Evolutionary conservation across 306 rosid species (phyloP).

Genomic region (Glycine tomentella): DNA sequence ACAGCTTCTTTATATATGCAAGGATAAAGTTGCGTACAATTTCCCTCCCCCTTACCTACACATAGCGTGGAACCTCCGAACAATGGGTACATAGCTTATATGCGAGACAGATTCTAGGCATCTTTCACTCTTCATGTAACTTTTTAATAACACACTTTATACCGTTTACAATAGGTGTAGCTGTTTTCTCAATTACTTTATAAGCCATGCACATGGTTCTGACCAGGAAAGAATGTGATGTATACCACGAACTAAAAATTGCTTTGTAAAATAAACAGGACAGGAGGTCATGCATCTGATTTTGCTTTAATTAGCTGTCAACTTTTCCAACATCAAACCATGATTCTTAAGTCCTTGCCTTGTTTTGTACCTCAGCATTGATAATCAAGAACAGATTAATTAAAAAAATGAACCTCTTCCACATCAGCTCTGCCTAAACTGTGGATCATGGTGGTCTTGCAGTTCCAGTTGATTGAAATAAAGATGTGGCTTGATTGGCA

Average conservation of each 20-base stretch:
- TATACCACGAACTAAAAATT: constrained; percentile 47
- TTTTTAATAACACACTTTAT: constrained; percentile 38
- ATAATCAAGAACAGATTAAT: constrained; percentile 38
- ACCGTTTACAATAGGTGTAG: constrained; percentile 46
- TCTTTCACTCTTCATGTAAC: constrained; percentile 39
- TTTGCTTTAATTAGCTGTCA: constrained; percentile 58
- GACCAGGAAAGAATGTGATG: constrained; percentile 51
- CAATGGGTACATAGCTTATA: too few relatives aligned
- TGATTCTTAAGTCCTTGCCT: constrained; percentile 43
- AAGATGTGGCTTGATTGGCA: constrained; percentile 36
- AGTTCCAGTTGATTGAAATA: constrained; percentile 29
- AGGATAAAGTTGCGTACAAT: too few relatives aligned
- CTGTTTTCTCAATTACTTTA: constrained; percentile 48
- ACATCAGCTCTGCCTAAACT: constrained; percentile 46
- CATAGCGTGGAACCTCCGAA: too few relatives aligned
- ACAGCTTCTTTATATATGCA: too few relatives aligned
- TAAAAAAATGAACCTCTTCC: constrained; percentile 30
- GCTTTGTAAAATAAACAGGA: constrained; percentile 45
- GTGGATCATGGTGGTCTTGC: constrained; percentile 45
- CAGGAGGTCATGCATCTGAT: constrained; percentile 43
- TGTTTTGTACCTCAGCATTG: constrained; percentile 44
- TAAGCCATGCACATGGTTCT: constrained; percentile 54
- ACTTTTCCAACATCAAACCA: constrained; percentile 49
- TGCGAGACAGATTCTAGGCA: constrained; percentile 49
- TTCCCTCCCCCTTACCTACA: too few relatives aligned